Evolutionary conservation across 768 basidiomycete species (phyloP).

Genomic region (Tricholoma bakamatsutake): DNA sequence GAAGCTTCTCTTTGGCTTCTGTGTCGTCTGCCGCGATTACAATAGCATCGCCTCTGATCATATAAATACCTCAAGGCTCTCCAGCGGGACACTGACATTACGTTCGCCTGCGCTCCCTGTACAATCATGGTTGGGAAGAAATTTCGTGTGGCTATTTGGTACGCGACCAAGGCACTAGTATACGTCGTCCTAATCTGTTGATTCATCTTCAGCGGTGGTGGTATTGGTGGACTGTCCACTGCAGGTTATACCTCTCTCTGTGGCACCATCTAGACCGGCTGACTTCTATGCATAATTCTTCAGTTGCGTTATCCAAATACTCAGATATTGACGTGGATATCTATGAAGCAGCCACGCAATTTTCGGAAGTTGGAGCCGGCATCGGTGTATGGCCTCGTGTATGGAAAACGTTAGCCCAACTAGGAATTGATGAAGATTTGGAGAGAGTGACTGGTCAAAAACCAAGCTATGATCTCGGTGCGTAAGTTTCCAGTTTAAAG

Average conservation of each 20-base stretch:
- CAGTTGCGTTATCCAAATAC: slow-evolving; percentile 22
- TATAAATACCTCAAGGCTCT: too few species aligned
- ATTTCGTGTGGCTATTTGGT: slow-evolving; percentile 11
- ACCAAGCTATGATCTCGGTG: slow-evolving; percentile 19
- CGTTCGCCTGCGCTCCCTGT: not conserved
- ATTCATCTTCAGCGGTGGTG: slow-evolving; percentile 18
- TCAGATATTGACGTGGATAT: slow-evolving; percentile 34
- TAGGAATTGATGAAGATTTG: slow-evolving; percentile 35
- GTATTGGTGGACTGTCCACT: slow-evolving; percentile 22
- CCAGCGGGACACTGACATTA: too few species aligned
- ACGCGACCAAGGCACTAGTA: not conserved
- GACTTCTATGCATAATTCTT: not conserved
- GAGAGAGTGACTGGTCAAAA: slow-evolving; percentile 15
- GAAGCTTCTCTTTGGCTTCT: too few species aligned
- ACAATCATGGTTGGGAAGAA: slow-evolving; percentile 1
- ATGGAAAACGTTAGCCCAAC: slow-evolving; percentile 33
- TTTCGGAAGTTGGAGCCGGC: slow-evolving; percentile 34
- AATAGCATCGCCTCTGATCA: too few species aligned
- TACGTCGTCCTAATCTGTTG: not conserved
- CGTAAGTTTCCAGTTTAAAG: slow-evolving; percentile 1
- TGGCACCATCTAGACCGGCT: not conserved
- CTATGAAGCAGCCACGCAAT: slow-evolving; percentile 34
- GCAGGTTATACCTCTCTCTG: slow-evolving; percentile 8
- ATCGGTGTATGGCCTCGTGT: slow-evolving; percentile 31
- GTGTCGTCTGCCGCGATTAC: too few species aligned